These are phyloP conservation scores for Bassia scoparia DNA, from an alignment of 148 eudicot species.

Conservation along the genomic window DNA sequence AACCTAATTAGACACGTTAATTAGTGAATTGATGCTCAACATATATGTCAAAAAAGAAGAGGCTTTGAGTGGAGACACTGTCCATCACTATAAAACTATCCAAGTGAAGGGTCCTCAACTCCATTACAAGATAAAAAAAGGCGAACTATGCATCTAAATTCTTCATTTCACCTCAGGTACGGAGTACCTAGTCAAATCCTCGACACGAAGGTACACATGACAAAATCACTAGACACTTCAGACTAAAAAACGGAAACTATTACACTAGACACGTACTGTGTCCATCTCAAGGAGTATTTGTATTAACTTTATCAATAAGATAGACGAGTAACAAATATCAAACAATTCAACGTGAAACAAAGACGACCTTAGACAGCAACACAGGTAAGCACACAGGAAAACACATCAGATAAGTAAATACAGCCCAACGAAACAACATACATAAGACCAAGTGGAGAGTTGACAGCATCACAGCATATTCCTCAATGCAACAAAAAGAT, in stretches of 20 bases:
- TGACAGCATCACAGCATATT: background rate
- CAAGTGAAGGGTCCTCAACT: background rate
- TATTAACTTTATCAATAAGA: background rate
- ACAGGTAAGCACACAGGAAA: background rate
- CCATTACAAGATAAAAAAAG: background rate
- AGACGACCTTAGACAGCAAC: background rate
- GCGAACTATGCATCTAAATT: background rate
- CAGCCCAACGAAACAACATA: background rate
- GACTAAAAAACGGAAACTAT: no score
- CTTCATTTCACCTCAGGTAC: no score
- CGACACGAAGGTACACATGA: no score
- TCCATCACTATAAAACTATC: background rate
- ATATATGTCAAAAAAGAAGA: background rate
- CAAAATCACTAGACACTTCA: no score
- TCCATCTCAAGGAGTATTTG: background rate
- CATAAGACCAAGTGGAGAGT: background rate
- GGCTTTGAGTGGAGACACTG: background rate
- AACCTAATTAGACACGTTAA: no score
- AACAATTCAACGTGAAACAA: background rate
- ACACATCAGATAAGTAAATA: background rate
- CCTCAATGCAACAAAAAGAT: slow-evolving; percentile 8
- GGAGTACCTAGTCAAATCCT: no score
- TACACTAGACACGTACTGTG: no score
- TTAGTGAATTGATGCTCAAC: no score
- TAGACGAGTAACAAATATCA: background rate